Conservation (phyloP, 495 filamentous ascomycete species). For the Entonaema liquescens region DNA sequence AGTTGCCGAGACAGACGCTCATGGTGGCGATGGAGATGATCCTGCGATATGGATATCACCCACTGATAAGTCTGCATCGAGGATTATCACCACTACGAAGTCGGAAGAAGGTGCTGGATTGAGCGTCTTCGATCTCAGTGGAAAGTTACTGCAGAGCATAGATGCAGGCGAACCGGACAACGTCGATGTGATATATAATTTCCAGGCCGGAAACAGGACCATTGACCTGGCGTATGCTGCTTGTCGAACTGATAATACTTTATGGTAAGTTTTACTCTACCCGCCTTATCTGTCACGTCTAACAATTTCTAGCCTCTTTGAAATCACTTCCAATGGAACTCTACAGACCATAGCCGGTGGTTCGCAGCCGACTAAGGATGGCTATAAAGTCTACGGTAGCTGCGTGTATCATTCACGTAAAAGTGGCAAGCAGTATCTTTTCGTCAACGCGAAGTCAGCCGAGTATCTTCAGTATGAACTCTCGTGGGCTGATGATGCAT, state of each 20-base stretch:
- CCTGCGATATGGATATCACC: slow-evolving; percentile 52
- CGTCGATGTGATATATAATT: slow-evolving; percentile 50
- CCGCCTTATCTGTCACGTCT: not conserved
- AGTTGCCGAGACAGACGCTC: slow-evolving; percentile 45
- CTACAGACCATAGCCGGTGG: slow-evolving; percentile 43
- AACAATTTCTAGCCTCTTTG: slow-evolving; percentile 41
- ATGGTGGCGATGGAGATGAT: slow-evolving; percentile 48
- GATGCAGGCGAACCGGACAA: slow-evolving; percentile 48
- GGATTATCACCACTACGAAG: slow-evolving; percentile 50
- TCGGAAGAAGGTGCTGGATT: slow-evolving; percentile 45
- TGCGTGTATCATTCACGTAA: slow-evolving; percentile 42
- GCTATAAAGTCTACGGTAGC: slow-evolving; percentile 40
- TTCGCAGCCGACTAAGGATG: slow-evolving; percentile 42
- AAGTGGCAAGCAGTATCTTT: slow-evolving; percentile 48
- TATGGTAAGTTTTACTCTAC: slow-evolving; percentile 37
- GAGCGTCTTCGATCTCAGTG: slow-evolving; percentile 46
- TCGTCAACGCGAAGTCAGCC: slow-evolving; percentile 50
- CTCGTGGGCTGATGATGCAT: slow-evolving; percentile 37
- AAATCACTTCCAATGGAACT: slow-evolving; percentile 45
- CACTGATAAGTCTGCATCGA: slow-evolving; percentile 32
- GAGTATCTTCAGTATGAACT: slow-evolving; percentile 50
- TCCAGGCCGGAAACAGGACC: slow-evolving; percentile 37
- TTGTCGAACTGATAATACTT: slow-evolving; percentile 48
- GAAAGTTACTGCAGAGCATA: slow-evolving; percentile 43
- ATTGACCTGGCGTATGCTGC: slow-evolving; percentile 46